Conservation (phyloP, 805 yeast species). For the Novakomyces olei region DNA sequence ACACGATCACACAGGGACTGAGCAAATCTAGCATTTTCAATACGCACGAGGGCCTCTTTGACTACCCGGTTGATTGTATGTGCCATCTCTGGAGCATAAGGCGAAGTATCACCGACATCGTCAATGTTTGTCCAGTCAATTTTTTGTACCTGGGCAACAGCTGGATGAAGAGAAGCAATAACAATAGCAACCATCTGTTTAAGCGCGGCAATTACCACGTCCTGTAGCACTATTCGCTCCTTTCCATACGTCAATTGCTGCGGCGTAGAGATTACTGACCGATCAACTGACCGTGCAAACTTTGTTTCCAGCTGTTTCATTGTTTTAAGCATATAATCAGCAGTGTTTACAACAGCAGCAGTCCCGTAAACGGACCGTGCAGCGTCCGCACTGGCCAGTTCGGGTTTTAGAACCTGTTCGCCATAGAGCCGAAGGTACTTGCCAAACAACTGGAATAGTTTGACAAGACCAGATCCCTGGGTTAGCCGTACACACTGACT, state of each 20-base stretch:
- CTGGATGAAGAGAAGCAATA: too few relatives aligned
- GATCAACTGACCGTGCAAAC: too few relatives aligned
- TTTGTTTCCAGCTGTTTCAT: slow-evolving; percentile 54
- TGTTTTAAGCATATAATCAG: slow-evolving; percentile 70
- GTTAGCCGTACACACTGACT: slow-evolving; percentile 44
- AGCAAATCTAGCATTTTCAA: slow-evolving; percentile 47
- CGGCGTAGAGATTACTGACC: too few relatives aligned
- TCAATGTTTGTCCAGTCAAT: slow-evolving; percentile 49
- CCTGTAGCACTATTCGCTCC: too few relatives aligned
- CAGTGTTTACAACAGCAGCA: slow-evolving; percentile 36
- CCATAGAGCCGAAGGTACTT: slow-evolving; percentile 43
- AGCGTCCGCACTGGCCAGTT: slow-evolving; percentile 19
- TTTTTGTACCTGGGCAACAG: slow-evolving; percentile 58
- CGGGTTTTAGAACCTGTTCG: slow-evolving; percentile 26
- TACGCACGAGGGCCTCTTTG: slow-evolving; percentile 16
- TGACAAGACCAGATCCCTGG: slow-evolving; percentile 22
- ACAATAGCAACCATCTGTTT: too few relatives aligned
- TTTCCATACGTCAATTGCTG: too few relatives aligned
- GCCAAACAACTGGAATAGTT: slow-evolving; percentile 36
- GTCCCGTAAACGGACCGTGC: background rate
- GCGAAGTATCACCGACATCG: slow-evolving; percentile 47
- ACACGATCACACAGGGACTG: slow-evolving; percentile 56
- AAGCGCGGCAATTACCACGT: too few relatives aligned
- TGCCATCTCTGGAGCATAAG: background rate
- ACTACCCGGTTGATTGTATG: slow-evolving; percentile 9